phyloP scores from a whole-genome alignment of 2,329 filamentous ascomycete species.

The Penicillium glabrum region DNA sequence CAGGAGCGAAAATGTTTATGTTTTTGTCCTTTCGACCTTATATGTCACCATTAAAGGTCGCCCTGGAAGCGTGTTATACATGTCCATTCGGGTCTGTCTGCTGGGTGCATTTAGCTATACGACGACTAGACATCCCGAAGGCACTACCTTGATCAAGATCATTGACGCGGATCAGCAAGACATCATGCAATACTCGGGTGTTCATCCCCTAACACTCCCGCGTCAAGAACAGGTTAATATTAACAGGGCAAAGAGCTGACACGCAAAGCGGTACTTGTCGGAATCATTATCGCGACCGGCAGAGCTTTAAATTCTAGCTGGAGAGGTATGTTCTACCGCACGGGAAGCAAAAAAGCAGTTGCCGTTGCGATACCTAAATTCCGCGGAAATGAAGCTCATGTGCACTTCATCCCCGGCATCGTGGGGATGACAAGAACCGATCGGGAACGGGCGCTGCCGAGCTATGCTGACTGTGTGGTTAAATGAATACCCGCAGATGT shows the following conservation, averaged over 20 bases:
- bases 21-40: neutral
- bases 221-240: neutral
- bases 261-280: neutral
- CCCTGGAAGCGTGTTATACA: neutral
- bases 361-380: neutral
- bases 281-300: neutral
- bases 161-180: neutral
- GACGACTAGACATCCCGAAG: neutral
- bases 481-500: slow-evolving; percentile 3
- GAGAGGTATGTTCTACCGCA: neutral
- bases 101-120: neutral
- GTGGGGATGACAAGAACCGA: slow-evolving; percentile 3
- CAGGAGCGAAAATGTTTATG: neutral
- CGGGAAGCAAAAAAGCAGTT: neutral
- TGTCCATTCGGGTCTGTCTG: neutral
- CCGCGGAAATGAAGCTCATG: neutral
- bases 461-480: neutral
- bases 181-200: neutral
- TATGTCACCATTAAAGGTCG: neutral
- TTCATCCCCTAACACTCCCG: neutral
- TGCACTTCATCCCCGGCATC: slow-evolving; percentile 3
- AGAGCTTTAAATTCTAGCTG: neutral
- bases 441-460: slow-evolving; percentile 1
- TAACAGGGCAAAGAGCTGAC: neutral
- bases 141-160: neutral